These are phyloP conservation scores for Fremontodendron californicum DNA, from an alignment of 345 rosid species.

Conservation along the genomic window DNA sequence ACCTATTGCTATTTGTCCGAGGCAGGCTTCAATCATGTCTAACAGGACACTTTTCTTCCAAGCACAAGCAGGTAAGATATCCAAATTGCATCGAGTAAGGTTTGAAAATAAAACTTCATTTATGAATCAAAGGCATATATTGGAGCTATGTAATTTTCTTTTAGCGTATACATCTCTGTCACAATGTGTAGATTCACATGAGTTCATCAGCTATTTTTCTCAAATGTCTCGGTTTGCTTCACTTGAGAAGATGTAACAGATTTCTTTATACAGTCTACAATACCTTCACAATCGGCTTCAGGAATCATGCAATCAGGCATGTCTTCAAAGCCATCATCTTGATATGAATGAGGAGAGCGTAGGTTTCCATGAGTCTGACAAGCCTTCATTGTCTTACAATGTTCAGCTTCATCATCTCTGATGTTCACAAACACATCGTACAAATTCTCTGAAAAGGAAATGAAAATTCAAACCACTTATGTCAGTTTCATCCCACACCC, in stretches of 20 bases:
- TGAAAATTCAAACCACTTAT: neutral
- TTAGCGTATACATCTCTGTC: neutral
- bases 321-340: constrained; percentile 25
- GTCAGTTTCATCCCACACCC: neutral
- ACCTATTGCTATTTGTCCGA: neutral
- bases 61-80: neutral
- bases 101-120: neutral
- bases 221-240: constrained; percentile 5
- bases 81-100: neutral
- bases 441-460: constrained; percentile 58
- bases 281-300: constrained; percentile 74
- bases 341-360: constrained; percentile 73
- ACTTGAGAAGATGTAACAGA: constrained; percentile 38
- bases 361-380: constrained; percentile 88
- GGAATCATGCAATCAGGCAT: constrained; percentile 43
- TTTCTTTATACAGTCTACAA: constrained; percentile 76
- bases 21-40: neutral
- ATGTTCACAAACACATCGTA: constrained; percentile 86
- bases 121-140: neutral
- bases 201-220: neutral
- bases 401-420: constrained; percentile 97
- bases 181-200: neutral
- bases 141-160: constrained; percentile 7
- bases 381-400: constrained; percentile 93
- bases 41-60: neutral